Evolutionary conservation across 345 rosid genomes (phyloP), one percentile per base, ranked within the genome.

Genomic region (Gossypium turneri): DNA sequence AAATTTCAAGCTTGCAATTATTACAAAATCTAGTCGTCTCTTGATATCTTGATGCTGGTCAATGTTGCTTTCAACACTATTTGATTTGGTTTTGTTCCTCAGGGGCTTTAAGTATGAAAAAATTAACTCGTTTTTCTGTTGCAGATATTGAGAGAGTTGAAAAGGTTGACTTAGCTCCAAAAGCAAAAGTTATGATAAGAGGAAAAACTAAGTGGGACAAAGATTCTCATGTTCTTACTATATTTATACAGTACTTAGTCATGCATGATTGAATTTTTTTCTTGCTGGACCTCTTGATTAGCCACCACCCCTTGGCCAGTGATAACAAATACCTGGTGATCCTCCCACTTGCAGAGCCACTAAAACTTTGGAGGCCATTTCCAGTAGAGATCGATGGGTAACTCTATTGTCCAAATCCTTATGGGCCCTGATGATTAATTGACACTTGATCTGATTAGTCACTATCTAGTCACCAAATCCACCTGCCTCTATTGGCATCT

Each of bases 261-360:
- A 71, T 83, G 83, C 88, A 84, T 82, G 89, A 78, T 83, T 81
- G 83, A 76, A 81, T 82, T 79, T 74, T 79, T 74, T 79, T 77
- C 70, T 66, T 63, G 56, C 79, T 47, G 79, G 79, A 76, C 77
- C 66, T 70, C 64, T 25, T 84, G 83, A 79, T 79, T 79, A 77
- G 86, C 79, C 88, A 85, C 81, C 71, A 74, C 81, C 80, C 77
- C 62, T 20, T 60, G 75, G 84, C 80, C 72, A 79, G 82, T 86
- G 79, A 85, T 85, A 86, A 70, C 77, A 79, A 53, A 70, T 71
- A 64, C 73, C 75, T 63, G 75, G 79, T 86, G 84, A 78, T 81
- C 86, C 81, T 81, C 78, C 90, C 88, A 89, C 90, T 84, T 76
- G 85, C 77, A 64, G 61, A 81, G 81, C 85, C 88, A 87, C 89